phyloP scores from a whole-genome alignment of 768 basidiomycete species.

The Lentinula aciculospora region DNA sequence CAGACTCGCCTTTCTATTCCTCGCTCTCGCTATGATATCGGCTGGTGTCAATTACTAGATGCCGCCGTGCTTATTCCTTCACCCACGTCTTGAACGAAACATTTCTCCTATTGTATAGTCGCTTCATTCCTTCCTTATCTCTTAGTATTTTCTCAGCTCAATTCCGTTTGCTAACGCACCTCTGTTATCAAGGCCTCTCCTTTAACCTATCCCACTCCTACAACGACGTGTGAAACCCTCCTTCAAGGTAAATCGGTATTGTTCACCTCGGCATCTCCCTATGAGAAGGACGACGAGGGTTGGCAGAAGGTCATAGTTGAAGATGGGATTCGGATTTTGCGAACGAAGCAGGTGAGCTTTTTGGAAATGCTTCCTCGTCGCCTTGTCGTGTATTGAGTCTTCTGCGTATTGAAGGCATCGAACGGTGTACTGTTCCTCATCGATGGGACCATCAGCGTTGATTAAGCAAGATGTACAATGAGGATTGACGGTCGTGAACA shows the following conservation, averaged over 20 bases:
- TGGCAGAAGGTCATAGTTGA: constrained; percentile 61
- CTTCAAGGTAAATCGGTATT: constrained; percentile 52
- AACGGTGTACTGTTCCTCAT: constrained; percentile 40
- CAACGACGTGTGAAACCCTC: constrained; percentile 50
- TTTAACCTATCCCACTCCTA: constrained; percentile 36
- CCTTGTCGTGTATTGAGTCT: background rate
- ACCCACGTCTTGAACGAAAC: background rate
- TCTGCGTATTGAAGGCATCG: constrained; percentile 22
- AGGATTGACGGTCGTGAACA: background rate
- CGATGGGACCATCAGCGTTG: constrained; percentile 26
- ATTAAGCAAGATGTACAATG: background rate
- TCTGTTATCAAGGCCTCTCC: constrained; percentile 29
- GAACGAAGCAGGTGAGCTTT: constrained; percentile 51
- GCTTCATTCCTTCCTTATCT: background rate
- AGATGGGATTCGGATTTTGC: constrained; percentile 47
- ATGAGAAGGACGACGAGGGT: constrained; percentile 31
- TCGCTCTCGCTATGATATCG: background rate
- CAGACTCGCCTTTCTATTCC: too few species aligned
- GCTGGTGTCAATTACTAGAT: background rate
- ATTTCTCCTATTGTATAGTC: background rate
- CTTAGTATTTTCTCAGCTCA: too few species aligned
- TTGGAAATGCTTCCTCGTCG: too few species aligned
- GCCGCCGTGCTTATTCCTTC: background rate
- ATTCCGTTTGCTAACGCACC: background rate
- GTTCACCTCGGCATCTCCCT: constrained; percentile 36